Base-by-base conservation (phyloP, 1,284 basidiomycete species). In the Cryptococcus sp. region DNA sequence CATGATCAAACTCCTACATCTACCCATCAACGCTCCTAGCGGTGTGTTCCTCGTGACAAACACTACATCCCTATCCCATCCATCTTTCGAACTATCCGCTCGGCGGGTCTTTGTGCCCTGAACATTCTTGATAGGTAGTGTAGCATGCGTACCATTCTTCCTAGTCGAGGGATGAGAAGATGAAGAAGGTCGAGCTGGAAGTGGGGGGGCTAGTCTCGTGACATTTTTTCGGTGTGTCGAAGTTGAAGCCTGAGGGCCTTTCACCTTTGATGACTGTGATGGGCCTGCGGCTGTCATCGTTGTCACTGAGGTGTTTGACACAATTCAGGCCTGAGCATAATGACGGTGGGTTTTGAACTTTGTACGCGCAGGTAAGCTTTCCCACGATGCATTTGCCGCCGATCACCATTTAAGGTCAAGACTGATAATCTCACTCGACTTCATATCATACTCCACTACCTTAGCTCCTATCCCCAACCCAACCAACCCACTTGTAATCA, bases 41-140 rank as follows among this genome's bases (percentile, higher is more conserved):
- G 80, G 76, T 2, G 86, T 88, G 67, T 85, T 87, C 44, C 90
- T 83, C 56, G 88, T 88, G 45, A 93, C 70, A 56, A 88, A 88
- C 36, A 93, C 84, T 55, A 81, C 78, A 61, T 87, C 88, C 70
- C 87, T 83, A 68, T 86, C 86, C 48, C 59, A 69, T 3, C 67
- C 69, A n/a, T 54, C 56, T 47, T 62, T 61, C 28, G 57, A 54
- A 5, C 48, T 49, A 48, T 73, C 68, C 4, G 59, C 65, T 44
- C 70, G 50, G 19, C 57, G 48, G n/a, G 57, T 61, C 2, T 58
- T 57, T 7, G 56, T 52, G 10, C 69, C 68, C 25, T 70, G 69
- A 4, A 70, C 52, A 2, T 62, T 49, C 52, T 72, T 72, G 53
- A 62, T 56, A 2, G 63, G 66, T 28, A 63, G 25, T n/a, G 39